Evolutionary conservation across 371 early-diverging fungal species (phyloP), one percentile per base, ranked within the genome.

Genomic region (Synchytrium microbalum): DNA sequence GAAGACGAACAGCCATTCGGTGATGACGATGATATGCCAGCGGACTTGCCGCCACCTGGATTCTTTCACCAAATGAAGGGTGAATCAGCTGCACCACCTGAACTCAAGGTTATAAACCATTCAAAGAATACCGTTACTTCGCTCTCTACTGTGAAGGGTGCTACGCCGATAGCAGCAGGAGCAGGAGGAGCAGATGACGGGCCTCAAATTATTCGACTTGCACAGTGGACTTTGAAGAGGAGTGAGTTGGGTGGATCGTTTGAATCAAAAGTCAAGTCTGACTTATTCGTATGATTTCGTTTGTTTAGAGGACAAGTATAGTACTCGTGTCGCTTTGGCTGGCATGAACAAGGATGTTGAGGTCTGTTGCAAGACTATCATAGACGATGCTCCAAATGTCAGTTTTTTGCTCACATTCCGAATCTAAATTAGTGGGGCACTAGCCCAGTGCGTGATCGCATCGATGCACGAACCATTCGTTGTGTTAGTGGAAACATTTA

Each of bases 401-500:
- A 10, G 46, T 38, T 5, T 5, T 5, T 38, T 5, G 19, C 19
- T 38, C 5, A 38, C 46, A 38, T 38, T 5, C 19, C 46, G 46
- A 5, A 5, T 38, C 19, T n/a, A n/a, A n/a, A 19, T 5, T 38
- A 38, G 46, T 38, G 46, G 46, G 46, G 46, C 46, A 38, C 46
- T 19, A 10, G 10, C 5, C 19, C 5, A 10, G 46, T 38, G 10
- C 10, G 10, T 10, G 46, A 38, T 10, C 5, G 46, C 10, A 5
- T 38, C 5, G 46, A 38, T 38, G 46, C 46, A 19, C 46, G 46
- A 38, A 81, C 60, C 69, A 16, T 56, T 19, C 57, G 57, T 10
- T 5, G 5, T 19, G 31, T 10, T 10, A 56, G 28, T 31, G 28
- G 28, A 10, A 56, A 5, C 19, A 27, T 56, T 31, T 31, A 56